Percentiles rank a stretch among this genome's conserved stretches.
Conservation (phyloP, 148 eudicot genomes). For the Camellia sinensis region DNA sequence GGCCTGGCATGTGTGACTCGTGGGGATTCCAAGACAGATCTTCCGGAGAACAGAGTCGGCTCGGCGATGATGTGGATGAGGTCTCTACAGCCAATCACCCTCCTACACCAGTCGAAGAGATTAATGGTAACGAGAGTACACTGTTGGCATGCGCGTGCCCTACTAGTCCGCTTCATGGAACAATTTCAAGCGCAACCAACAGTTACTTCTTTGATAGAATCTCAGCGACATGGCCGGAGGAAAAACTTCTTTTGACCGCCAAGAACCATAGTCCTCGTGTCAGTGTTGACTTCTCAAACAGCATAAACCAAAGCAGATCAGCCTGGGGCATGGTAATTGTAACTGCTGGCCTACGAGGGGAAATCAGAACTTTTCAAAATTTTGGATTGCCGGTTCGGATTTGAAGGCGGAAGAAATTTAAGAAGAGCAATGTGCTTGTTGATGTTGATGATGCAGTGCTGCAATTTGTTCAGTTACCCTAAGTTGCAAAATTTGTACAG, state of each 20-base stretch:
- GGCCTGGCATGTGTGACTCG: slow-evolving; percentile 59
- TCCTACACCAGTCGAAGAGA: slow-evolving; percentile 66
- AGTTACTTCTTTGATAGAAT: slow-evolving; percentile 78
- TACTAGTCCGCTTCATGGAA: slow-evolving; percentile 60
- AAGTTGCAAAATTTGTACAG: slow-evolving; percentile 48
- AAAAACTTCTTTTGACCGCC: slow-evolving; percentile 59
- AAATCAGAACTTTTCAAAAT: slow-evolving; percentile 82
- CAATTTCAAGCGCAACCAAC: slow-evolving; percentile 58
- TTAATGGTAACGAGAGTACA: slow-evolving; percentile 44
- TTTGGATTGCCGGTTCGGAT: slow-evolving; percentile 82
- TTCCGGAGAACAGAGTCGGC: slow-evolving; percentile 34
- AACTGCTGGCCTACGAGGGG: slow-evolving; percentile 77
- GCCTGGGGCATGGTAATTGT: slow-evolving; percentile 97
- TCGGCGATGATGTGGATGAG: slow-evolving; percentile 40
- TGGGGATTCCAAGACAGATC: slow-evolving; percentile 42
- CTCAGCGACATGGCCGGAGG: slow-evolving; percentile 93
- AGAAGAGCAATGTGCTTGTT: background rate
- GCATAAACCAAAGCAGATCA: slow-evolving; percentile 48
- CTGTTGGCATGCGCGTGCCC: slow-evolving; percentile 43
- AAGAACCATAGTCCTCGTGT: slow-evolving; percentile 62
- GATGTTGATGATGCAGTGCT: background rate
- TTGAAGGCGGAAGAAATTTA: slow-evolving; percentile 21
- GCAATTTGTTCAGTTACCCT: background rate
- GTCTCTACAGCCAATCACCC: slow-evolving; percentile 56
- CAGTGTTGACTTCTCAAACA: slow-evolving; percentile 67